A percentile compares a stretch with the other conserved stretches of the same genome.
These are phyloP conservation scores for Saturnispora saitoi DNA, from an alignment of 805 yeast genomes.

Conservation along the genomic window DNA sequence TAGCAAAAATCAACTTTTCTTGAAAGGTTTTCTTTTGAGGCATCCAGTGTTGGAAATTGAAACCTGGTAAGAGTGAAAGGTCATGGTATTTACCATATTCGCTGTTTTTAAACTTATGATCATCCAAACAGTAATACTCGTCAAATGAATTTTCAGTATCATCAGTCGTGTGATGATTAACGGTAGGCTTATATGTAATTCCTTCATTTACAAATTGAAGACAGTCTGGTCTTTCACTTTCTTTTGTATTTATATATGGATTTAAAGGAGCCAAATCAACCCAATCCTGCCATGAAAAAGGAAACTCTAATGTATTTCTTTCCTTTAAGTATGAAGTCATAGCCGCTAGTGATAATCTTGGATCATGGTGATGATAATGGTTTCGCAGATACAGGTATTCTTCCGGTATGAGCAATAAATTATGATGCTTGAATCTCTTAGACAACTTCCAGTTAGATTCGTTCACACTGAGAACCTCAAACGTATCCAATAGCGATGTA, in stretches of 20 bases:
- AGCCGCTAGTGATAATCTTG: conserved; percentile 6
- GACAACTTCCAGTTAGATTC: conserved; percentile 2
- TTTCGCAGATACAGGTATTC: background rate
- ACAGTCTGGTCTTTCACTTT: conserved; percentile 19
- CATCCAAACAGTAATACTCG: conserved; percentile 18
- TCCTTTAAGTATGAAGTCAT: background rate
- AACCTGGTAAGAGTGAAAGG: conserved; percentile 31
- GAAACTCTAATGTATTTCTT: conserved; percentile 6
- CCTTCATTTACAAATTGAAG: conserved; percentile 18
- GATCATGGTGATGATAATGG: conserved; percentile 7
- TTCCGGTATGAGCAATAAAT: background rate
- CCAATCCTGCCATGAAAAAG: conserved; percentile 51
- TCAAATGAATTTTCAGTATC: background rate
- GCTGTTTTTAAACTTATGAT: conserved; percentile 15
- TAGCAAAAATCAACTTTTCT: conserved; percentile 34
- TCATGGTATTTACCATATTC: background rate
- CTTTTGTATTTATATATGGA: conserved; percentile 4
- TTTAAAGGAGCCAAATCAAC: conserved; percentile 38
- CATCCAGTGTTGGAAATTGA: conserved; percentile 23
- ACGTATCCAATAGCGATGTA: background rate
- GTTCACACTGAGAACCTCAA: background rate
- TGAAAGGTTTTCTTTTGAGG: conserved; percentile 25
- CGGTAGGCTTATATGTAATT: conserved; percentile 11
- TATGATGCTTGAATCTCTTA: background rate
- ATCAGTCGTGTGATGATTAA: conserved; percentile 11